phyloP scores from a whole-genome alignment of 768 basidiomycete genomes.

The Termitomyces sp. region DNA sequence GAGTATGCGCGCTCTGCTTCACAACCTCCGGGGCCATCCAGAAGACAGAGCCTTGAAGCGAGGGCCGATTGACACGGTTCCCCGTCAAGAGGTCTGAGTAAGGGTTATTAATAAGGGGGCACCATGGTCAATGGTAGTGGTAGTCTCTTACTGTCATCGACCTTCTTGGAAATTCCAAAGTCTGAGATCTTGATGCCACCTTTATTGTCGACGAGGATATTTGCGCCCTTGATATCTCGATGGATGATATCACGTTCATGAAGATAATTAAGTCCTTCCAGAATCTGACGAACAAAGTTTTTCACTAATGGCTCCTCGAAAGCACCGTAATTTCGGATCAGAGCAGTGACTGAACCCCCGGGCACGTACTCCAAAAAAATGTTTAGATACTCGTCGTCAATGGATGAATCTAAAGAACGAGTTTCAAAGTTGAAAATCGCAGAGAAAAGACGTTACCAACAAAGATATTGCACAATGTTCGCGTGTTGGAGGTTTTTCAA shows the following conservation, averaged over 20 bases:
- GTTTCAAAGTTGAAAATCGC: background rate
- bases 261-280: slow-evolving; percentile 83
- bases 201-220: slow-evolving; percentile 97
- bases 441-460: slow-evolving; percentile 39
- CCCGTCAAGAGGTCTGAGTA: slow-evolving; percentile 40
- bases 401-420: slow-evolving; percentile 72
- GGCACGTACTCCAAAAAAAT: slow-evolving; percentile 98
- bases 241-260: slow-evolving; percentile 95
- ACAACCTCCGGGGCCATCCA: slow-evolving; percentile 99
- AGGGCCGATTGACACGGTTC: slow-evolving; percentile 80
- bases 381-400: slow-evolving; percentile 86
- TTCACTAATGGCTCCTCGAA: slow-evolving; percentile 91
- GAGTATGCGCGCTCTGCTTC: slow-evolving; percentile 88
- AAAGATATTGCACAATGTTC: slow-evolving; percentile 97
- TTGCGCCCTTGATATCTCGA: slow-evolving; percentile 98
- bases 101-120: background rate
- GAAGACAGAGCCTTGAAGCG: slow-evolving; percentile 95
- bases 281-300: slow-evolving; percentile 89
- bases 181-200: slow-evolving; percentile 97
- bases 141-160: slow-evolving; percentile 76
- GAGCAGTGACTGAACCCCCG: slow-evolving; percentile 87
- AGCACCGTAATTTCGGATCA: slow-evolving; percentile 87
- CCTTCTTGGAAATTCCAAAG: slow-evolving; percentile 96
- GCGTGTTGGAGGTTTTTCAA: slow-evolving; percentile 89
- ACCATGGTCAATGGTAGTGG: background rate